Percentiles rank a stretch among this genome's conserved stretches.
These are phyloP conservation scores for Gentiana dahurica DNA, from an alignment of 257 asterid genomes.

Conservation along the genomic window DNA sequence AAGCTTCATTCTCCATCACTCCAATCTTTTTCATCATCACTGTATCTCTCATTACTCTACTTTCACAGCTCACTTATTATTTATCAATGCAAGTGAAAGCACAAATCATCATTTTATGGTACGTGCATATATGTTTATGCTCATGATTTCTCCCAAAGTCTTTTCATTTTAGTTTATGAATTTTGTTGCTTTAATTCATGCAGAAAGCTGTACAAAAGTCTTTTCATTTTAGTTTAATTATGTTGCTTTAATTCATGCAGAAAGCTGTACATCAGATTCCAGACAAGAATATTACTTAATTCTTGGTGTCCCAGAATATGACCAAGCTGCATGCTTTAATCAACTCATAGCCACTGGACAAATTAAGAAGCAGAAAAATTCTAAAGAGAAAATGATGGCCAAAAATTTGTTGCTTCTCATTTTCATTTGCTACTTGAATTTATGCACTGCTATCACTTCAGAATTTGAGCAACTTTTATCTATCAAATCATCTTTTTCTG, in stretches of 20 bases:
- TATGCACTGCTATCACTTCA: constrained; percentile 24
- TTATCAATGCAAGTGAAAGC: background rate
- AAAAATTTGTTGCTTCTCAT: constrained; percentile 3
- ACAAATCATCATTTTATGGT: background rate
- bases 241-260: constrained; percentile 6
- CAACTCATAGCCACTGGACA: constrained; percentile 12
- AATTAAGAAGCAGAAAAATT: constrained; percentile 14
- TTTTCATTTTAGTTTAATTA: background rate
- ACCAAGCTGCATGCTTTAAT: constrained; percentile 6
- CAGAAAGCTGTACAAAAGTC: constrained; percentile 31
- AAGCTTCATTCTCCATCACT: constrained; percentile 5
- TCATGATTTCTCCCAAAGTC: background rate
- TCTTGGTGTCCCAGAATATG: constrained; percentile 30
- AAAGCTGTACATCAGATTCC: constrained; percentile 34
- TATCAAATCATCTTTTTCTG: constrained; percentile 39
- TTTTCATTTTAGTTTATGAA: background rate
- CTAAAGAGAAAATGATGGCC: constrained; percentile 22
- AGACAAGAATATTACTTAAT: constrained; percentile 9
- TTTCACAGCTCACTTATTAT: background rate
- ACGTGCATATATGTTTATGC: background rate
- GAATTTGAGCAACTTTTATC: constrained; percentile 45
- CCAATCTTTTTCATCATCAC: constrained; percentile 2
- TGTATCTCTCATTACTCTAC: background rate
- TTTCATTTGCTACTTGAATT: constrained; percentile 13
- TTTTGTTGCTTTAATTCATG: constrained; percentile 4